These are phyloP conservation scores for Naganishia randhawae DNA, from an alignment of 768 basidiomycete genomes.

Conservation along the genomic window DNA sequence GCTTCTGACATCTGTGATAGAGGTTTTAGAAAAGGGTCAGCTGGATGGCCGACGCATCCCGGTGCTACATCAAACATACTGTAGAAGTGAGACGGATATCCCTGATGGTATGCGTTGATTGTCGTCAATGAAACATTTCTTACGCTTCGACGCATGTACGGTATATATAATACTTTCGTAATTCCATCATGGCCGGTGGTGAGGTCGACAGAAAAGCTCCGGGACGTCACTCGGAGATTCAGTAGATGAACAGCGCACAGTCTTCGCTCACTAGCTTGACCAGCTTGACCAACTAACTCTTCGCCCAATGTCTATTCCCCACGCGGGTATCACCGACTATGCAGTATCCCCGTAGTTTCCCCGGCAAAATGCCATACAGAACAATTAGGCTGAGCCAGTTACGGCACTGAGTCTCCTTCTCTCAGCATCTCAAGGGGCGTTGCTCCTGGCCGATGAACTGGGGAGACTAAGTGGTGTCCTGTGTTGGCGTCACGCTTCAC, in stretches of 20 bases:
- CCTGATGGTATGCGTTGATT: neutral
- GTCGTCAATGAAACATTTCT: too few relatives aligned
- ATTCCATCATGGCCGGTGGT: too few relatives aligned
- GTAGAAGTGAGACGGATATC: neutral
- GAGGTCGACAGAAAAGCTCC: neutral
- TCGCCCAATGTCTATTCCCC: neutral
- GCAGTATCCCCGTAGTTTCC: slow-evolving; percentile 10
- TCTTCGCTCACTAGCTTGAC: neutral
- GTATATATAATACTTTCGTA: neutral
- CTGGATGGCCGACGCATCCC: neutral
- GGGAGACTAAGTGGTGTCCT: too few relatives aligned
- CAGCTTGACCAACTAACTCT: neutral
- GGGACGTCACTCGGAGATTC: neutral
- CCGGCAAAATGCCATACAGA: slow-evolving; percentile 4
- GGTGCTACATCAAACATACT: neutral
- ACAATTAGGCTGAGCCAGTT: too few relatives aligned
- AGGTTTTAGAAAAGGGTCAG: neutral
- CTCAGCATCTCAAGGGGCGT: too few relatives aligned
- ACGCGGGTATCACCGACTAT: neutral
- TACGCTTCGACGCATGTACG: neutral
- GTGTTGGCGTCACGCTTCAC: too few relatives aligned
- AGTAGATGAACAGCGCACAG: neutral
- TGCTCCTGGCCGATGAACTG: too few relatives aligned
- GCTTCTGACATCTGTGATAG: neutral
- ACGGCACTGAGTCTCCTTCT: too few relatives aligned